Base-by-base conservation (phyloP, 2,329 filamentous ascomycete genomes). In the Biscogniauxia marginata region DNA sequence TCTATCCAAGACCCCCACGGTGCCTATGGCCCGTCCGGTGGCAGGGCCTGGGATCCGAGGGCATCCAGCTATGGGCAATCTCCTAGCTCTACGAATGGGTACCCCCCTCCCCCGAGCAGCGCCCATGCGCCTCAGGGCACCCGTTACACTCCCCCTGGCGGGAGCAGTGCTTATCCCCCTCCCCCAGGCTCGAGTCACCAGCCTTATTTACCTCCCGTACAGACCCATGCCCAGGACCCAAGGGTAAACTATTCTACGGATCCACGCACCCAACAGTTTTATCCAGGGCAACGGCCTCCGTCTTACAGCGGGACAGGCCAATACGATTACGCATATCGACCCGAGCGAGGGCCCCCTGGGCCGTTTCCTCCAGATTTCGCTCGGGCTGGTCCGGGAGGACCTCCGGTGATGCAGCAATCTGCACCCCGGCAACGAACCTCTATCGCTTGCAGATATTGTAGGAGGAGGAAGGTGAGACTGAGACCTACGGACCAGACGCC, bases 381-480 rank as follows among this genome's bases (percentile, higher is more conserved):
- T 39, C 70, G 62, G 60, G 69, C 63, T 25, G 70, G 71, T n/a
- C 66, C 62, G 18, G 74, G 71, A 43, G 71, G 65, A 19, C 70
- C 67, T 23, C 70, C 74, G 34, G 70, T 73, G 18, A 72, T 79
- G 68, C 73, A 75, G 9, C 81, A 82, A 64, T 78, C 81, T 19
- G 82, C 83, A 3, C 83, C 83, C 1, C 74, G 82, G 20, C 82
- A 85, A 67, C 74, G 83, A 24, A 85, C 82, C 1, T 84, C 82
- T 0, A 85, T 85, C 61, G 82, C 82, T 3, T 85, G 83, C 66
- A 76, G 79, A 53, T 85, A 85, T 60, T 85, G 83, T 66, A 73
- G 82, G n/a, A 83, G 84, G 68, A 75, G 83, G 67, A 85, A 85
- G 79, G 83, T 85, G 64, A 65, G 67, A 44, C 43, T 18, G 25